Conservation (phyloP, 306 rosid genomes). For the Prunus campanulata region DNA sequence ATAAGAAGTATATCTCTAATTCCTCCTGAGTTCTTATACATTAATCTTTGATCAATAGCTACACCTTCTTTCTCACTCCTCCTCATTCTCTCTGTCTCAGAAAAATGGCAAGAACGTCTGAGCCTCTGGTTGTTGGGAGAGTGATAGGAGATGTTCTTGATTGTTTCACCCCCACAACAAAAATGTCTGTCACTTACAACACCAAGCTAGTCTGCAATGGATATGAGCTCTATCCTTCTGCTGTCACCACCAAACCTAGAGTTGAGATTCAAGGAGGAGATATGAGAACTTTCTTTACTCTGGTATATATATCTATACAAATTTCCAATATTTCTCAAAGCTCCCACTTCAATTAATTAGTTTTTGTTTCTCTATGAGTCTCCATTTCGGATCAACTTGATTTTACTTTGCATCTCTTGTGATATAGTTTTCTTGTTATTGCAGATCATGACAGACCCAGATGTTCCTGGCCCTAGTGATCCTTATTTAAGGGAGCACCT, state of each 20-base stretch:
- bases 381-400: not conserved
- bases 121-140: conserved; percentile 68
- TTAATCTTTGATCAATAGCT: not conserved
- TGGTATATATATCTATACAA: conserved; percentile 35
- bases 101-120: conserved; percentile 48
- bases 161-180: conserved; percentile 48
- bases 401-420: not conserved
- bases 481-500: conserved; percentile 81
- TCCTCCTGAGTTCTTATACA: conserved; percentile 2
- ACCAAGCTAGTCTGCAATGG: conserved; percentile 72
- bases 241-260: conserved; percentile 55
- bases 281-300: conserved; percentile 79
- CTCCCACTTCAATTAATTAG: too few species aligned
- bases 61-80: not conserved
- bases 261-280: conserved; percentile 76
- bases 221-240: conserved; percentile 69
- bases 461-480: conserved; percentile 93
- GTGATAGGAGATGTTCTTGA: conserved; percentile 90
- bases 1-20: not conserved
- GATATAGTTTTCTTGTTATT: not conserved
- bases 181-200: conserved; percentile 53
- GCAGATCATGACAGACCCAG: conserved; percentile 84
- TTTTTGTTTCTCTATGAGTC: not conserved
- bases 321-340: not conserved
- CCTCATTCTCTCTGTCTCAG: not conserved